Evolutionary conservation across 192 early-diverging fungal genomes (phyloP).

Genomic region (Pilaira anomala): DNA sequence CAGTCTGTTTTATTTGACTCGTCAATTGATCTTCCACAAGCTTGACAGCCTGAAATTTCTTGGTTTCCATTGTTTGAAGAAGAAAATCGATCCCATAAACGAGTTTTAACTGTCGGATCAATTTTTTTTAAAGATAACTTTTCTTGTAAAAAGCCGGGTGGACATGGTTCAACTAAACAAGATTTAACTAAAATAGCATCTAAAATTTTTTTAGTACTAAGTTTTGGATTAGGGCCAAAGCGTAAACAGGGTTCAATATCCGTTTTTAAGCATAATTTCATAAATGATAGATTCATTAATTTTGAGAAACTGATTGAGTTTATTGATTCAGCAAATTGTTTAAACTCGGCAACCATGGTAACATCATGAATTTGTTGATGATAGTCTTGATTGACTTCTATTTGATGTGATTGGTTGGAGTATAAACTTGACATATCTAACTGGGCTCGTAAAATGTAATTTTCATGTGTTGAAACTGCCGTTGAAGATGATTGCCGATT

Average conservation of each 20-base stretch:
- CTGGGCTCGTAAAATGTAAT: slow-evolving; percentile 31
- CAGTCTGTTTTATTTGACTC: slow-evolving; percentile 28
- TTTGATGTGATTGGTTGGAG: background rate
- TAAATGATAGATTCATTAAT: slow-evolving; percentile 71
- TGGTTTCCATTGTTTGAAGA: slow-evolving; percentile 29
- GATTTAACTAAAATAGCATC: slow-evolving; percentile 82
- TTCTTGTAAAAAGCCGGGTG: slow-evolving; percentile 38
- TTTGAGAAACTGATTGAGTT: slow-evolving; percentile 61
- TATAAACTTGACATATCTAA: slow-evolving; percentile 38
- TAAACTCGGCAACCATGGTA: slow-evolving; percentile 73
- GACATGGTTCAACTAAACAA: slow-evolving; percentile 78
- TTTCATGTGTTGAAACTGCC: slow-evolving; percentile 25
- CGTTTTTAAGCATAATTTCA: slow-evolving; percentile 80
- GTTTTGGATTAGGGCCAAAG: slow-evolving; percentile 73
- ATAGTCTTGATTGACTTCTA: slow-evolving; percentile 1
- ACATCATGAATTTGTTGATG: slow-evolving; percentile 58
- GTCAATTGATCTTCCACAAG: slow-evolving; percentile 44
- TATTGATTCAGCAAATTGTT: slow-evolving; percentile 71
- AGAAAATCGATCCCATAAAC: slow-evolving; percentile 47
- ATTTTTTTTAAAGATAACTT: too few species aligned
- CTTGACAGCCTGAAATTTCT: slow-evolving; percentile 38
- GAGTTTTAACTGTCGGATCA: slow-evolving; percentile 41
- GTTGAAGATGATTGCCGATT: slow-evolving; percentile 1
- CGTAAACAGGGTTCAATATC: slow-evolving; percentile 62
- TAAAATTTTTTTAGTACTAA: slow-evolving; percentile 78